Evolutionary conservation across 2,329 filamentous ascomycete genomes (phyloP).

Genomic region (Sporothrix inflata): DNA sequence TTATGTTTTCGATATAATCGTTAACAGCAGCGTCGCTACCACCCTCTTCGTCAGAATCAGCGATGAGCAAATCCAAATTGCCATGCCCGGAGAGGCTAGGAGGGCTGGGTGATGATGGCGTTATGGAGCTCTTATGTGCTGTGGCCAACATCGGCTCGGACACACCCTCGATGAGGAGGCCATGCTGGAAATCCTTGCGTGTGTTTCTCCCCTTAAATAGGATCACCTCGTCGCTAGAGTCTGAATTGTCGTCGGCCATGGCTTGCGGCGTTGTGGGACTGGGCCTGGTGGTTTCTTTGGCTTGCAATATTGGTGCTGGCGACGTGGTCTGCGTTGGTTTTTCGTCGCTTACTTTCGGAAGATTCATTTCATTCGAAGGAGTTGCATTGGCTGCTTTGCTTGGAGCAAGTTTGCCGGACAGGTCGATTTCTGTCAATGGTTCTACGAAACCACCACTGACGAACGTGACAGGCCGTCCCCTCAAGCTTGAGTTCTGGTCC

Average conservation of each 20-base stretch:
- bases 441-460: constrained; percentile 58
- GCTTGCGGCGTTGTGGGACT: not conserved
- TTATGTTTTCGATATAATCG: constrained; percentile 73
- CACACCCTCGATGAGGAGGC: not conserved
- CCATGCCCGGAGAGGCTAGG: not conserved
- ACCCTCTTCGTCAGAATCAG: constrained; percentile 34
- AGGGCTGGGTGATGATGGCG: not conserved
- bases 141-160: not conserved
- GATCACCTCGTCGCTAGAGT: constrained; percentile 75
- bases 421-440: constrained; percentile 45
- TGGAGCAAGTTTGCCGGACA: not conserved
- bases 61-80: not conserved
- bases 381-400: no score
- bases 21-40: constrained; percentile 60
- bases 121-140: not conserved
- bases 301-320: not conserved
- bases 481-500: constrained; percentile 48
- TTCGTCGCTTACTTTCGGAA: not conserved
- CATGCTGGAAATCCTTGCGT: not conserved
- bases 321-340: not conserved
- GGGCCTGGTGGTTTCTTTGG: not conserved
- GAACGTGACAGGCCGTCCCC: constrained; percentile 55
- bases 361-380: not conserved
- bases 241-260: constrained; percentile 40
- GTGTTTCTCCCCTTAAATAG: constrained; percentile 54